Evolutionary conservation across 2,329 filamentous ascomycete species (phyloP).

Genomic region (Meredithiella fracta): DNA sequence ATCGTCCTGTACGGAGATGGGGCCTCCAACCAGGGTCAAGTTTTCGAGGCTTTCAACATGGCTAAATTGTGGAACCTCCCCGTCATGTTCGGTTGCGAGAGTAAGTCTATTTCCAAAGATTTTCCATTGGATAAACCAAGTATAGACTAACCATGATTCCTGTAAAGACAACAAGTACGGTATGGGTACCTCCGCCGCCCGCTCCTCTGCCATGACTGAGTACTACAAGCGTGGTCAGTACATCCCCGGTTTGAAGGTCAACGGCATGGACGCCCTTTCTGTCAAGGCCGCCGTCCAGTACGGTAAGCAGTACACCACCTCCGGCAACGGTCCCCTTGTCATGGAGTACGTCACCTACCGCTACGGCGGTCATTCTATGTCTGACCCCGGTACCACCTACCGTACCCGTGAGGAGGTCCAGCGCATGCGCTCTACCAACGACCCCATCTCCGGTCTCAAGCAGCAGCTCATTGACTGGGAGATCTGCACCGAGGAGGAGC

Average conservation of each 20-base stretch:
- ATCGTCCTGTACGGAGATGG: slow-evolving; percentile 93
- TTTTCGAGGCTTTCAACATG: slow-evolving; percentile 99
- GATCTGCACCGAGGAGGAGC: slow-evolving; percentile 79
- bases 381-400: slow-evolving; percentile 97
- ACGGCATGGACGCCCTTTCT: slow-evolving; percentile 97
- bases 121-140: neutral
- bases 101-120: slow-evolving; percentile 37
- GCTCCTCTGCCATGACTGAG: slow-evolving; percentile 88
- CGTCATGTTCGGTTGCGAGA: slow-evolving; percentile 93
- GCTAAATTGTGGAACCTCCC: slow-evolving; percentile 97
- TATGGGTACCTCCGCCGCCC: slow-evolving; percentile 93
- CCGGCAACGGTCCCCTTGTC: slow-evolving; percentile 82
- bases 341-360: slow-evolving; percentile 99
- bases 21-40: slow-evolving; percentile 97
- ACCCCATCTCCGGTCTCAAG: slow-evolving; percentile 95
- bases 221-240: slow-evolving; percentile 99
- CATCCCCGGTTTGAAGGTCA: slow-evolving; percentile 98
- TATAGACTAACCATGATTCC: neutral
- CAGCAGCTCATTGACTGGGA: slow-evolving; percentile 95
- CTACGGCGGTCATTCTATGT: slow-evolving; percentile 99
- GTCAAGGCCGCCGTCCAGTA: slow-evolving; percentile 93
- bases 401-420: slow-evolving; percentile 98
- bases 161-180: slow-evolving; percentile 97
- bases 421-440: slow-evolving; percentile 97
- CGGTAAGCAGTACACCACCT: slow-evolving; percentile 70